These are phyloP conservation scores for Boletellus ananiceps DNA, from an alignment of 768 basidiomycete species.

Conservation along the genomic window DNA sequence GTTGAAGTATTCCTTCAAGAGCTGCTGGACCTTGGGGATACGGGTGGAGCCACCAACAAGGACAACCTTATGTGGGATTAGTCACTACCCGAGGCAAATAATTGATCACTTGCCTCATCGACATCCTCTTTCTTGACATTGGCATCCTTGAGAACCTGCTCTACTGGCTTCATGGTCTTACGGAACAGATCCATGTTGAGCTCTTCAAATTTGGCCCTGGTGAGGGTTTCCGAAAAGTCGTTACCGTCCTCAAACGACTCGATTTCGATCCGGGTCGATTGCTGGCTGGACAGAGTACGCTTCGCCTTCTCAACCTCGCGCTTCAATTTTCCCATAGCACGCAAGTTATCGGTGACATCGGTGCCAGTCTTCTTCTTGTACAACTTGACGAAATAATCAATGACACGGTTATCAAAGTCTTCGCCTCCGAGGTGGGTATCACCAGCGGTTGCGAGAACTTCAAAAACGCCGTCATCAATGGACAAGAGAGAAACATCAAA, in stretches of 20 bases:
- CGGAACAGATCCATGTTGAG: slow-evolving; percentile 98
- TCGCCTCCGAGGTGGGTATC: slow-evolving; percentile 95
- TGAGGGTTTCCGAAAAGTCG: slow-evolving; percentile 95
- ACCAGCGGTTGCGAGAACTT: slow-evolving; percentile 87
- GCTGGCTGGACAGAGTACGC: slow-evolving; percentile 88
- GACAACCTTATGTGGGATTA: slow-evolving; percentile 48
- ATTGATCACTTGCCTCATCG: slow-evolving; percentile 58
- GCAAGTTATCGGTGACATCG: slow-evolving; percentile 72
- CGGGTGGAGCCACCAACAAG: slow-evolving; percentile 97
- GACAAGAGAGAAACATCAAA: slow-evolving; percentile 97
- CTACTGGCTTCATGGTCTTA: slow-evolving; percentile 99
- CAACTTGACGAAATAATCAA: slow-evolving; percentile 81
- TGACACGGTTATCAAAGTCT: slow-evolving; percentile 93
- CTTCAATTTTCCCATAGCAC: slow-evolving; percentile 88
- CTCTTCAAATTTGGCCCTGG: slow-evolving; percentile 98
- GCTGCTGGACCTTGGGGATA: slow-evolving; percentile 98
- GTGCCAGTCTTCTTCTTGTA: slow-evolving; percentile 93
- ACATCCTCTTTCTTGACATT: slow-evolving; percentile 97
- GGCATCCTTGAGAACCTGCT: slow-evolving; percentile 97
- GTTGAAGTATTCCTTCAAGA: slow-evolving; percentile 95
- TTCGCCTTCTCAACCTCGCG: slow-evolving; percentile 93
- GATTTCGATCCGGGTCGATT: slow-evolving; percentile 88
- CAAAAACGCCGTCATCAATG: slow-evolving; percentile 91
- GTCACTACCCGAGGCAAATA: rapidly evolving
- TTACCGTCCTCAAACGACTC: slow-evolving; percentile 95